A percentile compares a stretch with the other conserved stretches of the same genome.
These are phyloP conservation scores for Wickerhamomyces strasburgensis DNA, from an alignment of 805 yeast species.

Conservation along the genomic window DNA sequence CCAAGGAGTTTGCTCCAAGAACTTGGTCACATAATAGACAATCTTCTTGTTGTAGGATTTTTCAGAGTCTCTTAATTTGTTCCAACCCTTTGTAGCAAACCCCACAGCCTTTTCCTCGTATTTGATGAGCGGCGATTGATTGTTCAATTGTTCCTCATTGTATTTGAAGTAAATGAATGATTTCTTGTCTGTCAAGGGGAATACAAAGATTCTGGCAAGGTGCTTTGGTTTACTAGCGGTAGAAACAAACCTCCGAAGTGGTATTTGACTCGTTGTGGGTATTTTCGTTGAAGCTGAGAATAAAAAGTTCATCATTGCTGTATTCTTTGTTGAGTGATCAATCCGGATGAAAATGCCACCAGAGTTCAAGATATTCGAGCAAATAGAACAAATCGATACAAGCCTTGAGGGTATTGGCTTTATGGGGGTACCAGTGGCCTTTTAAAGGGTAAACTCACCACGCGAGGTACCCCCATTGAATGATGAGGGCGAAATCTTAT, in stretches of 20 bases:
- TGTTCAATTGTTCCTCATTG: constrained; percentile 29
- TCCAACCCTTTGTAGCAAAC: constrained; percentile 60
- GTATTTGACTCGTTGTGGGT: background rate
- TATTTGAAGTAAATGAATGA: constrained; percentile 70
- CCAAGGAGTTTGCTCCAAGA: constrained; percentile 68
- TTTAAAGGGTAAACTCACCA: too few species aligned
- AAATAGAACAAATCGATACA: too few species aligned
- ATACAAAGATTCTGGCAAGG: constrained; percentile 57
- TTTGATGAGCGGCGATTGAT: constrained; percentile 31
- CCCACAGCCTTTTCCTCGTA: constrained; percentile 41
- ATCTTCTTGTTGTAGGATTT: constrained; percentile 52
- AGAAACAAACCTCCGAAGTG: background rate
- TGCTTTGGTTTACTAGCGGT: constrained; percentile 21
- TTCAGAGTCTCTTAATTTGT: constrained; percentile 50
- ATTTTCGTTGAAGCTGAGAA: background rate
- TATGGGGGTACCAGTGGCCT: too few species aligned
- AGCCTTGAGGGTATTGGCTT: too few species aligned
- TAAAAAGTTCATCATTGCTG: background rate
- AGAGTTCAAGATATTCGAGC: too few species aligned
- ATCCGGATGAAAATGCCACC: too few species aligned
- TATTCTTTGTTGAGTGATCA: too few species aligned
- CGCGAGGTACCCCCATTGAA: too few species aligned
- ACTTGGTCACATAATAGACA: constrained; percentile 45
- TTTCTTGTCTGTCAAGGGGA: constrained; percentile 63
- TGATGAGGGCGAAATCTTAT: too few species aligned